Evolutionary conservation across 2,329 filamentous ascomycete species (phyloP).

Genomic region (Knufia fluminis): DNA sequence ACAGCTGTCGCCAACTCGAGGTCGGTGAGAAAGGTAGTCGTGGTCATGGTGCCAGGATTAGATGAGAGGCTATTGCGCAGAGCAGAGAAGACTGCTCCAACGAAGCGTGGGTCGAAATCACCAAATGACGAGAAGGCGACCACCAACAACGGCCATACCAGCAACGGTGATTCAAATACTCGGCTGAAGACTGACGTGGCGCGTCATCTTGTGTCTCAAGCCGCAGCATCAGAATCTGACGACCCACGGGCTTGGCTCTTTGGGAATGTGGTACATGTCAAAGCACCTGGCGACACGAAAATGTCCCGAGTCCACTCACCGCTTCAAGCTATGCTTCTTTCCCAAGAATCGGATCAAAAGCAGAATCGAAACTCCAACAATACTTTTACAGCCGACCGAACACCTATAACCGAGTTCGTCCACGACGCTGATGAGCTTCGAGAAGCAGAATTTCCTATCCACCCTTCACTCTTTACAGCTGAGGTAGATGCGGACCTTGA

Average conservation of each 20-base stretch:
- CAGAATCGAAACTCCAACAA: conserved; percentile 52
- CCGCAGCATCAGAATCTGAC: conserved; percentile 50
- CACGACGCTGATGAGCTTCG: conserved; percentile 62
- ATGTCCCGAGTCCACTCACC: conserved; percentile 77
- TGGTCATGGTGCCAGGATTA: conserved; percentile 83
- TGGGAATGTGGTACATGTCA: conserved; percentile 78
- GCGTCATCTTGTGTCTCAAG: not conserved
- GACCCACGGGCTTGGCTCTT: conserved; percentile 51
- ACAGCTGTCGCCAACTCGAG: conserved; percentile 49
- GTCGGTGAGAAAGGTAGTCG: conserved; percentile 63
- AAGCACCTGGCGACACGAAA: conserved; percentile 75
- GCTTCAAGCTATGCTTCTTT: conserved; percentile 70
- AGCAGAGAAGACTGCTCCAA: not conserved
- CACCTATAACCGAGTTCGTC: conserved; percentile 72
- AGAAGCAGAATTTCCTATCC: conserved; percentile 75
- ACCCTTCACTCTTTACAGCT: conserved; percentile 62
- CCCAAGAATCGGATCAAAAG: conserved; percentile 61
- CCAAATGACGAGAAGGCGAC: not conserved
- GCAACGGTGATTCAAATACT: not conserved
- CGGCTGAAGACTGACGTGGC: not conserved
- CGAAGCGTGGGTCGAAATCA: not conserved
- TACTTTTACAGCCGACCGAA: conserved; percentile 64
- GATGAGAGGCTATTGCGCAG: conserved; percentile 66
- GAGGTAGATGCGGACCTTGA: conserved; percentile 47
- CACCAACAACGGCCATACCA: not conserved